phyloP scores from a whole-genome alignment of 139 green algal genomes.

The Deuterostichococcus epilithicus region DNA sequence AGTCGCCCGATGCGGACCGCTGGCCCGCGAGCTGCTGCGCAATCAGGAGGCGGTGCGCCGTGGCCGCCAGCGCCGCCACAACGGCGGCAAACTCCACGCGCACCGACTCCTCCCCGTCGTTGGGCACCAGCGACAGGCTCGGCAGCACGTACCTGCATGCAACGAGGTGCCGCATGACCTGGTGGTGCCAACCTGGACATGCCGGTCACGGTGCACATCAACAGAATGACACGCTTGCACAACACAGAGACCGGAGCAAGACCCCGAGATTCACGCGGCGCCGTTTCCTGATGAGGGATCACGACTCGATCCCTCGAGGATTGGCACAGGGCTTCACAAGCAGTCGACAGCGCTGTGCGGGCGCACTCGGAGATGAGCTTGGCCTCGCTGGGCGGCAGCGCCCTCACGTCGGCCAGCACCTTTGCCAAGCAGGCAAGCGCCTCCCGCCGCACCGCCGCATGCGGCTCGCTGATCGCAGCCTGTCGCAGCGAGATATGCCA shows the following conservation, averaged over 20 bases:
- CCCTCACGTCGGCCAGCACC: conserved; percentile 35
- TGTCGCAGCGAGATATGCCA: not conserved
- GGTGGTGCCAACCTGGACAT: too few species aligned
- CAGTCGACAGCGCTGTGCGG: too few species aligned
- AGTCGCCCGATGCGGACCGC: too few species aligned
- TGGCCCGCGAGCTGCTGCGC: conserved; percentile 33
- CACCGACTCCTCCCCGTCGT: conserved; percentile 81
- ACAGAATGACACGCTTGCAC: too few species aligned
- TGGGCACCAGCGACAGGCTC: conserved; percentile 77
- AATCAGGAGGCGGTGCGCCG: conserved; percentile 64
- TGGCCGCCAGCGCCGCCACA: conserved; percentile 55
- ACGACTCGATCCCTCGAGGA: too few species aligned
- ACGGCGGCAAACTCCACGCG: conserved; percentile 43
- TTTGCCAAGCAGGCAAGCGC: conserved; percentile 43
- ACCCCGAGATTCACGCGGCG: too few species aligned
- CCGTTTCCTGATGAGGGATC: too few species aligned
- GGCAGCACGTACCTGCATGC: conserved; percentile 81
- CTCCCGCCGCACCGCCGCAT: conserved; percentile 37
- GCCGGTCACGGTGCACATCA: too few species aligned
- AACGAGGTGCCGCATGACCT: not conserved
- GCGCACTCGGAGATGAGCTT: conserved; percentile 75
- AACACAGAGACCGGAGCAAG: too few species aligned
- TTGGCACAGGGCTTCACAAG: too few species aligned
- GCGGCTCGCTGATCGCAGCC: not conserved
- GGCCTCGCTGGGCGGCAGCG: conserved; percentile 51